These are phyloP conservation scores for Pseudogymnoascus sp. DNA, from an alignment of 2,329 filamentous ascomycete species.

Conservation along the genomic window DNA sequence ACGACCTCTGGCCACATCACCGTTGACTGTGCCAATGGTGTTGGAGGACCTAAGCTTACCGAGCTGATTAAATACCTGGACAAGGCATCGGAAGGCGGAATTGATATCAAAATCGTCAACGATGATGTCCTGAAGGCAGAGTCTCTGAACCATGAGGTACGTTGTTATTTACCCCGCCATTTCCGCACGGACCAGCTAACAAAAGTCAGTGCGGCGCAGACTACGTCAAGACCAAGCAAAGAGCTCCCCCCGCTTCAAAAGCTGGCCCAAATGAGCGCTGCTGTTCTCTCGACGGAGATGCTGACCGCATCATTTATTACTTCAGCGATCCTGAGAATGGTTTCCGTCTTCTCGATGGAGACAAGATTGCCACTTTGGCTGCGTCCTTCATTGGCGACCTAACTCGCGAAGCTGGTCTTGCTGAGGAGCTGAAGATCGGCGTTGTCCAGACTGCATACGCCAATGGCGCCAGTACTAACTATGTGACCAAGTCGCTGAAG, in stretches of 20 bases:
- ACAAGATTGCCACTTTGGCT: conserved; percentile 90
- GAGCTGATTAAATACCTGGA: conserved; percentile 82
- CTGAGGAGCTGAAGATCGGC: conserved; percentile 77
- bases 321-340: conserved; percentile 74
- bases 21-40: conserved; percentile 94
- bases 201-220: conserved; percentile 77
- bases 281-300: conserved; percentile 91
- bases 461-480: conserved; percentile 89
- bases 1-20: conserved; percentile 69
- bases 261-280: conserved; percentile 69
- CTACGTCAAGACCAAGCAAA: conserved; percentile 94
- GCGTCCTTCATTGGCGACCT: conserved; percentile 92
- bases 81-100: conserved; percentile 55
- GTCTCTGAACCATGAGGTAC: conserved; percentile 78
- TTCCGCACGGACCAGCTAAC: background rate
- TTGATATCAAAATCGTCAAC: conserved; percentile 84
- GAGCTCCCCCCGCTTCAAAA: conserved; percentile 77
- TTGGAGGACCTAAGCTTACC: conserved; percentile 83
- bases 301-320: conserved; percentile 93
- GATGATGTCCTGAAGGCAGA: conserved; percentile 89
- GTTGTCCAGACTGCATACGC: conserved; percentile 97
- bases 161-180: conserved; percentile 24
- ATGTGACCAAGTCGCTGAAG: conserved; percentile 80
- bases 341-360: conserved; percentile 91
- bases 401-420: conserved; percentile 70